These are phyloP conservation scores for Tetrahymena malaccensis DNA, from an alignment of 73 alveolate genomes.

Conservation along the genomic window DNA sequence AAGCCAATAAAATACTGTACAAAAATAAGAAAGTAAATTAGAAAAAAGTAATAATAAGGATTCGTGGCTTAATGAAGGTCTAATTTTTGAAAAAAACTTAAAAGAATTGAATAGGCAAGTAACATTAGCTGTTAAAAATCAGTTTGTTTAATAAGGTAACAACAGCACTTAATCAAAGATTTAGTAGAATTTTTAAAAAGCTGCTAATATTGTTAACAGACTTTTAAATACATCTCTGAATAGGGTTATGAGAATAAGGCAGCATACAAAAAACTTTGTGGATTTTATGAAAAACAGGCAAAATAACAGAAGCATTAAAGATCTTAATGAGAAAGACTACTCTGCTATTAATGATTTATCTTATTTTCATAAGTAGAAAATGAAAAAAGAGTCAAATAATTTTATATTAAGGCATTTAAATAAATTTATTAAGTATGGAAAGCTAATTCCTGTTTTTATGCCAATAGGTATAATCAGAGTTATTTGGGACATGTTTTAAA, in stretches of 20 bases:
- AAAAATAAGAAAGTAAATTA: neutral
- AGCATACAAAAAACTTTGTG: neutral
- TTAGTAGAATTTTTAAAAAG: neutral
- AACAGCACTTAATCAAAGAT: neutral
- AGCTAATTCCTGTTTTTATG: neutral
- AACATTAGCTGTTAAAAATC: neutral
- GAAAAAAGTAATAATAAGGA: no score
- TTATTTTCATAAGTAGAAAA: no score
- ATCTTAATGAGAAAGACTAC: neutral
- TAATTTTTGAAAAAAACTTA: neutral
- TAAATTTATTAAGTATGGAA: neutral
- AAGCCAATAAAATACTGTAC: neutral
- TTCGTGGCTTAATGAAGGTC: neutral
- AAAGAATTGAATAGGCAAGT: neutral
- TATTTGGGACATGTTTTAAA: neutral
- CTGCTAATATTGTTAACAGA: neutral
- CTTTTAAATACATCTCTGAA: neutral
- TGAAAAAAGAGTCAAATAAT: neutral
- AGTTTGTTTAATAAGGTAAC: neutral
- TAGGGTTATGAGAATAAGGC: neutral
- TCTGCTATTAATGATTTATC: neutral
- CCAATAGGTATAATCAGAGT: neutral
- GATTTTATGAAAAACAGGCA: neutral
- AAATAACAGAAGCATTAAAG: neutral
- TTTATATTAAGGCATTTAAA: neutral